Evolutionary conservation across 805 yeast genomes (phyloP).

Genomic region (Barnettozyma vustinii): DNA sequence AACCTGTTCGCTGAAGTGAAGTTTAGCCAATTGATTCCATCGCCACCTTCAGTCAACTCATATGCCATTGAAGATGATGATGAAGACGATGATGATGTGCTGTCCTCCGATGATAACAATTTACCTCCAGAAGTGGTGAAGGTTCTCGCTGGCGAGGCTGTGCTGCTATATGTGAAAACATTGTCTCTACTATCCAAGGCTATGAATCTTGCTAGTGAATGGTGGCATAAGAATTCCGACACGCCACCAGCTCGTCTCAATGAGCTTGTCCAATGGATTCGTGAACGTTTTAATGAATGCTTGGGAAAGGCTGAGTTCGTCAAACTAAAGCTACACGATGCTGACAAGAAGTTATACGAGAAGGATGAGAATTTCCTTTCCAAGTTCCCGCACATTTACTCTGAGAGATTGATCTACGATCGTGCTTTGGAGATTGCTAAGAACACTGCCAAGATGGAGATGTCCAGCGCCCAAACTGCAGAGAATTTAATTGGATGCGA

Average conservation of each 20-base stretch:
- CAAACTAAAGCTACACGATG: slow-evolving; percentile 49
- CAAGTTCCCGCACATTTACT: slow-evolving; percentile 38
- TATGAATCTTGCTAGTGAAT: slow-evolving; percentile 76
- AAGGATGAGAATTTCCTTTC: slow-evolving; percentile 10
- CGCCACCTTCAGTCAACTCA: slow-evolving; percentile 38
- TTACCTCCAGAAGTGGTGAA: slow-evolving; percentile 55
- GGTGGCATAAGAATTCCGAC: slow-evolving; percentile 69
- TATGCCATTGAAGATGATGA: slow-evolving; percentile 35
- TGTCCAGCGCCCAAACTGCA: slow-evolving; percentile 29
- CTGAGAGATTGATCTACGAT: slow-evolving; percentile 86
- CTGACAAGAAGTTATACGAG: slow-evolving; percentile 30
- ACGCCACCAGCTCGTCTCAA: slow-evolving; percentile 41
- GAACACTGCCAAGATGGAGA: slow-evolving; percentile 84
- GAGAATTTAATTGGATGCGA: slow-evolving; percentile 70
- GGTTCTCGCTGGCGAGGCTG: slow-evolving; percentile 77
- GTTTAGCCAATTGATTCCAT: slow-evolving; percentile 76
- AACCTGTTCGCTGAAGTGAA: slow-evolving; percentile 88
- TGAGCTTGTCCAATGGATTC: slow-evolving; percentile 71
- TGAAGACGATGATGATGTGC: slow-evolving; percentile 28
- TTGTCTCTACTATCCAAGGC: slow-evolving; percentile 79
- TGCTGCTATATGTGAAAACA: slow-evolving; percentile 77
- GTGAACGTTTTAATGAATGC: slow-evolving; percentile 83
- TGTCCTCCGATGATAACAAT: slow-evolving; percentile 15
- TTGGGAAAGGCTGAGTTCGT: slow-evolving; percentile 84
- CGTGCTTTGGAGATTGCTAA: slow-evolving; percentile 91